These are phyloP conservation scores for Helianthus tuberosus DNA, from an alignment of 129 eudicot genomes.

Conservation along the genomic window DNA sequence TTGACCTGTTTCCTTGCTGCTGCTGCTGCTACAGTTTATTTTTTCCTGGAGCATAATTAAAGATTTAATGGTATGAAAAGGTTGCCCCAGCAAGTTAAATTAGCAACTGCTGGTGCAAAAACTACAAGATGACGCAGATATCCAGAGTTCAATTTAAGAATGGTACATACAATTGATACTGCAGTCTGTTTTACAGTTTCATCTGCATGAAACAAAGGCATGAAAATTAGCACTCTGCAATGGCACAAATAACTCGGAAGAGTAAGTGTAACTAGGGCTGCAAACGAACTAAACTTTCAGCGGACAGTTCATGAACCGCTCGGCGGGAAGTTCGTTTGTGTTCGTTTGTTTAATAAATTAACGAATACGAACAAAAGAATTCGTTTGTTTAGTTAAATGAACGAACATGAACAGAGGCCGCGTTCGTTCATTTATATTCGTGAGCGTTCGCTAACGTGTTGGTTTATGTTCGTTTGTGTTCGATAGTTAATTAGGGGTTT, in stretches of 20 bases:
- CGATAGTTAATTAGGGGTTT: too few species aligned
- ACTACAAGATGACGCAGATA: neutral
- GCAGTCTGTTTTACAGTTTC: constrained; percentile 44
- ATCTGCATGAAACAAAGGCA: constrained; percentile 52
- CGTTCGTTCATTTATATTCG: too few species aligned
- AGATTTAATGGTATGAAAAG: constrained; percentile 10
- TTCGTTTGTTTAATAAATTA: too few species aligned
- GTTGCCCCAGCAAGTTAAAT: constrained; percentile 7
- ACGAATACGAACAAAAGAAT: too few species aligned
- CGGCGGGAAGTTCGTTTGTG: too few species aligned
- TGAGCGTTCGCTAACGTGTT: too few species aligned
- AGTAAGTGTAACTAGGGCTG: neutral
- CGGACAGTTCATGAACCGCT: too few species aligned
- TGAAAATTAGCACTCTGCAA: constrained; percentile 21
- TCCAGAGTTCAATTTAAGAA: constrained; percentile 5
- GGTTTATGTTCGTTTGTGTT: too few species aligned
- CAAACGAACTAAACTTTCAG: too few species aligned
- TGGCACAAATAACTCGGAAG: neutral
- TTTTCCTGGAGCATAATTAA: constrained; percentile 51
- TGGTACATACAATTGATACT: constrained; percentile 45
- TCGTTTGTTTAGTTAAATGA: too few species aligned
- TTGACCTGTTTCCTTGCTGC: constrained; percentile 78
- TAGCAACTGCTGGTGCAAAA: constrained; percentile 1
- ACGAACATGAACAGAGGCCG: too few species aligned
- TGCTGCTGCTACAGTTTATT: constrained; percentile 39